Evolutionary conservation across 345 rosid species (phyloP), one percentile per base, ranked within the genome.

Genomic region (Cardiospermum halicacabum): DNA sequence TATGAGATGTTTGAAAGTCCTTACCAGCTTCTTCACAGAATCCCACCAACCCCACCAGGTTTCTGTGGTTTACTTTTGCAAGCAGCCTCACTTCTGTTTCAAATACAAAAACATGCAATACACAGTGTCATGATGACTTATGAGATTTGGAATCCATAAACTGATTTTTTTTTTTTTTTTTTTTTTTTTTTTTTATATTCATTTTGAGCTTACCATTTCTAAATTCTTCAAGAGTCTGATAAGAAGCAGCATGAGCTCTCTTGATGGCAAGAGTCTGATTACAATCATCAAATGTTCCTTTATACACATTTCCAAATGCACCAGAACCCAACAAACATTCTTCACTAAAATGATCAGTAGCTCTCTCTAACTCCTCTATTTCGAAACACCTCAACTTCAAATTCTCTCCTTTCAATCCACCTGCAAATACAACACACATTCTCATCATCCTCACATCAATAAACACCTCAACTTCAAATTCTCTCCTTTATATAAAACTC

Each of bases 11-110:
- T 47, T 47, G 10, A 16, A 5, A 27, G 10, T 24, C 12, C 65
- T 22, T 65, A 82, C 92, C 85, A 49, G 75, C 25, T 69, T 82
- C 84, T 72, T 87, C 88, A 61, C 88, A 84, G 36, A 77, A 84
- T 24, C 92, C 89, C 26, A 87, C 81, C 80, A 87, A 72, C 50
- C 73, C 62, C 22, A 79, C 79, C 7, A 84, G 88, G 72, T 84
- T 84, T 28, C 60, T 72, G 68, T 87, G 89, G 77, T 71, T 74
- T 19, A 82, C 83, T 62, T 72, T 75, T 0, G 84, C 73, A 27
- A 87, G 77, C 3, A 84, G 77, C 57, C 59, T 77, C 39, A 82
- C 86, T 74, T 87, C 88, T 87, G 89, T 69, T 72, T 50, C 65
- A 69, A 75, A 43, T n/a, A n/a, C n/a, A 63, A 8, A 70, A 74